Evolutionary conservation across 78 protist genomes (phyloP), one percentile per base, ranked within the genome.

Genomic region (Dictyostelium firmibasis): DNA sequence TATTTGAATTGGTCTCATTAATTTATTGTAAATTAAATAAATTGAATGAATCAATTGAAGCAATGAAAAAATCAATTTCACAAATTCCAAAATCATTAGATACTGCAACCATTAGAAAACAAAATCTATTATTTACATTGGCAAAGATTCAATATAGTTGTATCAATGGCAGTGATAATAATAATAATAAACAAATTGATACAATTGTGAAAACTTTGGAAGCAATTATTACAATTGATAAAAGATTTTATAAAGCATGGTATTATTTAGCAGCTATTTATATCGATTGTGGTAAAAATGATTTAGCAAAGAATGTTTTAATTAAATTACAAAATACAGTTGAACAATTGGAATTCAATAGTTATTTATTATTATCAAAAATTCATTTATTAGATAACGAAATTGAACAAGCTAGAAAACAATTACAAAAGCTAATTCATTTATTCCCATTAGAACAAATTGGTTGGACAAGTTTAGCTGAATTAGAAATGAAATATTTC

Each of bases 121-220:
- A 35, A 60, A 35, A 82, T 82, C 20, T 82, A 27, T 35, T 29
- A n/a, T 57, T 60, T 20, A 29, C 35, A 20, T 50, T 89, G 57
- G 94, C 94, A 33, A 89, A 67, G 36, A 31, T 89, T 64, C 29
- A 36, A 11, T 89, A 69, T 70, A 18, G 33, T 38, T 81, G 53
- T 70, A 18, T 3, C 23, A 3, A 1, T 27, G 35, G 35, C 10
- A 16, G 16, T 18, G 3, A 20, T n/a, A 3, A 1, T 27, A 16
- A 18, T 25, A 16, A 18, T 18, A 4, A 20, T n/a, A 16, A 41
- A 57, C 76, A 53, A 86, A 25, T 35, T 11, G 85, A 74, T 31
- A 69, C 79, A 57, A 76, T 76, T 16, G 69, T 88, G 3, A 70
- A 88, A 31, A 76, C 44, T 7, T 35, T 81, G 3, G 85, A 50